These are phyloP conservation scores for Taxillus chinensis DNA, from an alignment of 164 flowering plant genomes.

Conservation along the genomic window DNA sequence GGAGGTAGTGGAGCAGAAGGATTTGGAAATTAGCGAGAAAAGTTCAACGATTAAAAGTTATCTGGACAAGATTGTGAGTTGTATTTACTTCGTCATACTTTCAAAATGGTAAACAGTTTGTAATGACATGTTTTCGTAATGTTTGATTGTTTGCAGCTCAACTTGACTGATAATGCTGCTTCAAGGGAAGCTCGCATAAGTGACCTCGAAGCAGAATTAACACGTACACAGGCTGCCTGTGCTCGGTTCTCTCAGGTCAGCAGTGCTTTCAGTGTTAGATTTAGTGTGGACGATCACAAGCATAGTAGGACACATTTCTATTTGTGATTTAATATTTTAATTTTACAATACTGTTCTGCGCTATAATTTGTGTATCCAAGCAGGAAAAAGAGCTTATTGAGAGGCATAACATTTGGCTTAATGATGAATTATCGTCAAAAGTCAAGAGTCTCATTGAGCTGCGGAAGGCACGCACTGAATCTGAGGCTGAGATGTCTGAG, in stretches of 20 bases:
- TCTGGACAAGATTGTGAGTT: constrained; percentile 75
- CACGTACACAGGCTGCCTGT: constrained; percentile 39
- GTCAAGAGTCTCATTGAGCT: constrained; percentile 37
- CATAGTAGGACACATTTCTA: too few relatives aligned
- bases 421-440: constrained; percentile 75
- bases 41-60: constrained; percentile 61
- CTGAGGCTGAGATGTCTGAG: constrained; percentile 72
- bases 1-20: constrained; percentile 70
- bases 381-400: constrained; percentile 94
- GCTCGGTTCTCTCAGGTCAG: constrained; percentile 64
- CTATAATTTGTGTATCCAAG: neutral
- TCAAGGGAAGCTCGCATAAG: constrained; percentile 49
- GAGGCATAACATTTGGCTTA: constrained; percentile 84
- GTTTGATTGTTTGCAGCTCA: constrained; percentile 34
- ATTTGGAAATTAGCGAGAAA: constrained; percentile 67
- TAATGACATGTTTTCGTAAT: neutral
- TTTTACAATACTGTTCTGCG: too few relatives aligned
- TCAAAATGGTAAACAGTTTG: too few relatives aligned
- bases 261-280: too few relatives aligned
- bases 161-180: constrained; percentile 51
- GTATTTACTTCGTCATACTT: neutral
- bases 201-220: constrained; percentile 57
- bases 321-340: constrained; percentile 2
- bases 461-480: constrained; percentile 47
- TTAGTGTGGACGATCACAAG: too few relatives aligned